Conservation (phyloP, 2,329 filamentous ascomycete species). For the Phialophora expanda region DNA sequence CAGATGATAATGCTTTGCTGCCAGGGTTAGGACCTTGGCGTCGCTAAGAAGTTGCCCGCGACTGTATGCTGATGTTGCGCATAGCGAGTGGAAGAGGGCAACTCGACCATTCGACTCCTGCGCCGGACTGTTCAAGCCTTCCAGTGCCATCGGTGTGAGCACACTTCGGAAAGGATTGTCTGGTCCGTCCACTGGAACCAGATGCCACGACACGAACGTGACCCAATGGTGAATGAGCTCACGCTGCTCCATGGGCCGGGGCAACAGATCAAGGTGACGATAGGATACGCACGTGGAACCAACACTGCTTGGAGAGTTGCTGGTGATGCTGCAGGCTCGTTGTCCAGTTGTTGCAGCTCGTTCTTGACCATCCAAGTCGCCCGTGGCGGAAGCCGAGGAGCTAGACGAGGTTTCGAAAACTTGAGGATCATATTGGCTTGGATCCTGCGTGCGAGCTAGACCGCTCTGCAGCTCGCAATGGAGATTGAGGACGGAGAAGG, state of each 20-base stretch:
- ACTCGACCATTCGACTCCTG: constrained; percentile 39
- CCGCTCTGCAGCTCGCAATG: too few species aligned
- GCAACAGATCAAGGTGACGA: constrained; percentile 33
- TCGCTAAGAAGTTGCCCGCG: constrained; percentile 41
- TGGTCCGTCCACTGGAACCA: constrained; percentile 41
- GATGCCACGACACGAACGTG: constrained; percentile 42
- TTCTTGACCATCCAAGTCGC: too few species aligned
- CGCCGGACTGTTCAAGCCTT: constrained; percentile 25
- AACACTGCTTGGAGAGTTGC: background rate
- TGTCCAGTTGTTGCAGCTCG: too few species aligned
- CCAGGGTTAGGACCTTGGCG: constrained; percentile 39
- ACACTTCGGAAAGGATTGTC: constrained; percentile 44
- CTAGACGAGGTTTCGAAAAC: too few species aligned
- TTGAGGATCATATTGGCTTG: too few species aligned
- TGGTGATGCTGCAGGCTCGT: background rate
- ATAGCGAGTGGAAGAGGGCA: constrained; percentile 43
- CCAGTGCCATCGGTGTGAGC: constrained; percentile 38
- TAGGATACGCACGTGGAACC: background rate
- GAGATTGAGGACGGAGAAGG: constrained; percentile 30
- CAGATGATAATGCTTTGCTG: constrained; percentile 42
- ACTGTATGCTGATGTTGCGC: constrained; percentile 43
- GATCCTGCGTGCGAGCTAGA: background rate
- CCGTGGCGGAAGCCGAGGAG: too few species aligned
- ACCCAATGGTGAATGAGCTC: constrained; percentile 44
- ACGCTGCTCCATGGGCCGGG: constrained; percentile 28